Base-by-base conservation (phyloP, 2,329 filamentous ascomycete species). In the Microdochium paspali region DNA sequence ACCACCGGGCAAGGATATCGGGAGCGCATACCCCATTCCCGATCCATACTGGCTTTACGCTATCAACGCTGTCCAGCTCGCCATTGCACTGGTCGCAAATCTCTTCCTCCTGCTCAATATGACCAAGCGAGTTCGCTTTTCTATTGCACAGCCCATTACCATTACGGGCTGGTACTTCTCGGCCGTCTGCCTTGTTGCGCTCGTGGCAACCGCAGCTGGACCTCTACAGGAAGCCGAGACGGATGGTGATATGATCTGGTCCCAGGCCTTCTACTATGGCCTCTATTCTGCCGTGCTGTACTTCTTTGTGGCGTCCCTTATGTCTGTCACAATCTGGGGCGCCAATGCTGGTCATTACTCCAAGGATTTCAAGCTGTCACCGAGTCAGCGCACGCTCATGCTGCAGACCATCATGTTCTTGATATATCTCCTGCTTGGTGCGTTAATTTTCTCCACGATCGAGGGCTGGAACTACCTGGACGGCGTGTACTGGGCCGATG, bases 341-440 rank as follows among this genome's bases (percentile, higher is more conserved):
- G 90, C 90, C 44, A 77, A 80, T 15, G 57, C 60, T 0, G 71
- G 72, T 2, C 85, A 87, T 54, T 95, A 95, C 57, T 76, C 76
- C 6, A 84, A 87, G 55, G 83, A 89, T 57, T 95, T 95, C 55
- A 71, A 77, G 54, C 72, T 95, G 23, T 90, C 85, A 0, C 79
- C 83, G 46, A 85, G 84, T 51, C 90, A 96, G 63, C 79, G 90
- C 10, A 95, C 88, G 0, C 70, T 96, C 21, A 95, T 96, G 72
- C 67, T 95, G 24, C 90, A 96, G 65, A 95, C 89, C 1, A 94
- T 94, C 65, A 70, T 86, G 47, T 87, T 94, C 59, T 82, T 95
- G 46, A 67, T 87, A 44, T 95, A 93, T 71, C 70, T 96, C 0
- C 80, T 87, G 0, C 66, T 89, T 2, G 90, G 90, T 1, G 88